A percentile compares a stretch with the other conserved stretches of the same genome.
Conservation (phyloP, 2,329 filamentous ascomycete species). For the Colletotrichum agaves region DNA sequence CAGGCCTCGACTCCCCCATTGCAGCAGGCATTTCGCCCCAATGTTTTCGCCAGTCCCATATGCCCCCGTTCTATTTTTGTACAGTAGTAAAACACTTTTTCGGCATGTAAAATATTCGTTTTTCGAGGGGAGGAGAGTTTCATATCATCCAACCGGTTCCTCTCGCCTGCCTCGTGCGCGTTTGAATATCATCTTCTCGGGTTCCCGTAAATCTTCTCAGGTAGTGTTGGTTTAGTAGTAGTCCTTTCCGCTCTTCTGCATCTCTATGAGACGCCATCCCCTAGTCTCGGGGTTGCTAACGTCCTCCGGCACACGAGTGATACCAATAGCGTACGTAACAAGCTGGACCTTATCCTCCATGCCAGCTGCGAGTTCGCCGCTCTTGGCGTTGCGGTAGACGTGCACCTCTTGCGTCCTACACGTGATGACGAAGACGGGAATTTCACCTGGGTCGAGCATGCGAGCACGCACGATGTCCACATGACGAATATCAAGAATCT, state of each 20-base stretch:
- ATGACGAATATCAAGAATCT: conserved; percentile 93
- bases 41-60: conserved; percentile 32
- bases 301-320: conserved; percentile 93
- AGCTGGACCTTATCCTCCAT: conserved; percentile 99
- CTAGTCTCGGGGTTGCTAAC: conserved; percentile 97
- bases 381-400: conserved; percentile 93
- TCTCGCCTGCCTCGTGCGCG: conserved; percentile 20
- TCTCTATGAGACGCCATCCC: conserved; percentile 96
- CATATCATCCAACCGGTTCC: conserved; percentile 18
- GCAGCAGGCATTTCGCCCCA: conserved; percentile 15
- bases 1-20: conserved; percentile 12
- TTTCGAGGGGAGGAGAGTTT: conserved; percentile 20
- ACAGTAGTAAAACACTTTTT: conserved; percentile 39
- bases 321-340: conserved; percentile 97
- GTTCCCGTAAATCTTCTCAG: background rate
- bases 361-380: conserved; percentile 87
- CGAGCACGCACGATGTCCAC: conserved; percentile 88
- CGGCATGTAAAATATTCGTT: conserved; percentile 2
- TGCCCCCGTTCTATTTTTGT: conserved; percentile 35
- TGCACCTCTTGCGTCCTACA: conserved; percentile 98
- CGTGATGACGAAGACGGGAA: conserved; percentile 96
- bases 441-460: conserved; percentile 85
- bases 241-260: conserved; percentile 97
- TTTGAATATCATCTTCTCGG: conserved; percentile 2
- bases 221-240: conserved; percentile 62